A percentile compares a stretch with the other conserved stretches of the same genome.
Conservation (phyloP, 208 protist species). For the Trypanosoma platydactyli region DNA sequence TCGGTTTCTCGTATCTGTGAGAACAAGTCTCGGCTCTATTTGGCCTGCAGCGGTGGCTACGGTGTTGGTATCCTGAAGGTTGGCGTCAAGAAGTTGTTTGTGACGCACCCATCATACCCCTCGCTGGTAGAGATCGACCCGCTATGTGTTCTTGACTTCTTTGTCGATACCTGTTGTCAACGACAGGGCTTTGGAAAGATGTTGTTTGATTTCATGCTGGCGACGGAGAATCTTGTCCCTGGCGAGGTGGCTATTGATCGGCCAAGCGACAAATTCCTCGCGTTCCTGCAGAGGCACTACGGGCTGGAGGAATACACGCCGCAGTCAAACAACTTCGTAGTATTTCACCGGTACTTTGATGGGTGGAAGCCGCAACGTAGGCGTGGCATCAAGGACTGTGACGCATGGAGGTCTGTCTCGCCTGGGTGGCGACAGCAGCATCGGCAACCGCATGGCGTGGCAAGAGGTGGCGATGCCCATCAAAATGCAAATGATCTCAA, state of each 20-base stretch:
- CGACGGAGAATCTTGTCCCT: conserved; percentile 34
- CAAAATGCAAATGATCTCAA: too few species aligned
- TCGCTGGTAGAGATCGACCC: conserved; percentile 87
- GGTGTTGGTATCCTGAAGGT: conserved; percentile 91
- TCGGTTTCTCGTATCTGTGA: conserved; percentile 59
- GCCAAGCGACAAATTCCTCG: conserved; percentile 88
- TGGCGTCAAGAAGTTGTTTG: conserved; percentile 89
- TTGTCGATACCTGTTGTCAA: conserved; percentile 86
- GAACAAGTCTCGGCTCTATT: conserved; percentile 66
- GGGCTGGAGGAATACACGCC: conserved; percentile 64
- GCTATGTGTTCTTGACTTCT: conserved; percentile 94
- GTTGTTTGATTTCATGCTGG: conserved; percentile 83
- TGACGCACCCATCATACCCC: conserved; percentile 49
- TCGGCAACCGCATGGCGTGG: too few species aligned
- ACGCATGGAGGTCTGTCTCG: background rate
- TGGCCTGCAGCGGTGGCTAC: conserved; percentile 45
- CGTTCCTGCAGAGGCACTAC: conserved; percentile 90
- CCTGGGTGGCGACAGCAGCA: too few species aligned
- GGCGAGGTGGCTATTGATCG: conserved; percentile 89
- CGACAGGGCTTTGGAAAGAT: conserved; percentile 75
- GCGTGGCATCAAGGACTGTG: background rate
- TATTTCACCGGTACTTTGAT: conserved; percentile 90
- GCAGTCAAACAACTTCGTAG: conserved; percentile 93
- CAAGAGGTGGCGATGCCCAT: too few species aligned
- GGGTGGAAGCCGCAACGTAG: conserved; percentile 18